Percentiles rank a stretch among this genome's conserved stretches.
Evolutionary conservation across 306 rosid species (phyloP).

Genomic region (Trifolium subterraneum): DNA sequence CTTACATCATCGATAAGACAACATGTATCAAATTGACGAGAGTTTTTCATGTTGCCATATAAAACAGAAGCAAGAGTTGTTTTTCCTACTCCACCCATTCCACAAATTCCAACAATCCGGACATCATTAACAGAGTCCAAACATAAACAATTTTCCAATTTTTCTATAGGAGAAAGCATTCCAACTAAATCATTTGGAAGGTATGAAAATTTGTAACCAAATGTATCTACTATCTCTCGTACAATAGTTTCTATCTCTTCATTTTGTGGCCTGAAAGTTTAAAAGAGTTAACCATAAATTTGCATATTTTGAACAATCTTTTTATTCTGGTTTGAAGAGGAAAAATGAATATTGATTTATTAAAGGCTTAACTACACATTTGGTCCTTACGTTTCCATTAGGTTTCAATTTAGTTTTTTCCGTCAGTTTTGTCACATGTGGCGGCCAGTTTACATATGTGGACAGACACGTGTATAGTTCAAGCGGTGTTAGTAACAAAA

Average conservation of each 20-base stretch:
- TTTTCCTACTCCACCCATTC: slow-evolving; percentile 47
- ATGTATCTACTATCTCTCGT: neutral
- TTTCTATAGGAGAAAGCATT: slow-evolving; percentile 2
- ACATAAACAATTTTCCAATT: slow-evolving; percentile 21
- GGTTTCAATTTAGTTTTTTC: no score
- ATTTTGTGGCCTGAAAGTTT: neutral
- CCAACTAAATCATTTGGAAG: slow-evolving; percentile 38
- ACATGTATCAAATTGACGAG: neutral
- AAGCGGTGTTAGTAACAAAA: no score
- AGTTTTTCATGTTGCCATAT: neutral
- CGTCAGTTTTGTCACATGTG: no score
- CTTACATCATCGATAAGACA: slow-evolving; percentile 31
- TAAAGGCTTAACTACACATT: no score
- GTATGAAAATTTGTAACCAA: slow-evolving; percentile 1
- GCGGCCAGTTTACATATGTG: no score
- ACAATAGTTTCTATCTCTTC: slow-evolving; percentile 8
- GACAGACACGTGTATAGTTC: no score
- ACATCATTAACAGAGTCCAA: neutral
- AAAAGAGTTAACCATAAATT: no score
- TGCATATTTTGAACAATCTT: no score
- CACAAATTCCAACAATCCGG: slow-evolving; percentile 30
- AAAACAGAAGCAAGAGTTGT: slow-evolving; percentile 17
- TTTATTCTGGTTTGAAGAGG: no score
- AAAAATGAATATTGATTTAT: no score
- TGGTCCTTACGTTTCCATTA: no score